Base-by-base conservation (phyloP, 2,329 filamentous ascomycete species). In the Alternaria arbusti region DNA sequence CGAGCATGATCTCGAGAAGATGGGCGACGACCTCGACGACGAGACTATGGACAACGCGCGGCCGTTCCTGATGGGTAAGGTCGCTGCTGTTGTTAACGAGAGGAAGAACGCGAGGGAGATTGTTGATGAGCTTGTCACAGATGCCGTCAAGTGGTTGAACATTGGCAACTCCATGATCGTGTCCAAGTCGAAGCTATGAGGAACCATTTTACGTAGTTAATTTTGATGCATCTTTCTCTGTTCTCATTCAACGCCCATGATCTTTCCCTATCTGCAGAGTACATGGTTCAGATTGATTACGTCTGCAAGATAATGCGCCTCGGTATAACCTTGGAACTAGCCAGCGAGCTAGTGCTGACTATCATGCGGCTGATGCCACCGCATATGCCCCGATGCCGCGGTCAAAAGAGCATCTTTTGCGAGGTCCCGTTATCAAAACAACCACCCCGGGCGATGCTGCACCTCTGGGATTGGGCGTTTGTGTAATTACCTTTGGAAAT, bases 41-140 rank as follows among this genome's bases (percentile, higher is more conserved):
- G 93, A 98, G 44, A 88, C 91, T 32, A 89, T 99, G 84, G 96
- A 98, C 80, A 93, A 96, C 78, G 94, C 93, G 76, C 88, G 93
- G 63, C 94, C 94, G 13, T 97, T 89, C 86, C 83, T 97, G 73
- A 99, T 99, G 96, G 96, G 96, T 81, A 96, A 98, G 87, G 95
- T 92, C 65, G 92, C 96, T 40, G 95, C 96, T 26, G 93, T 97
- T 30, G 92, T 96, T 60, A 96, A 95, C 77, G 94, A 98, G 84
- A 91, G 90, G 86, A 96, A 96, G 89, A 84, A 87, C 43, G 96
- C 96, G 66, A 96, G 94, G 87, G 92, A 82, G 17, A 95, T 99
- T 65, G 91, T 99, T 43, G 96, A 99, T 77, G 96, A 99, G 85
- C 91, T 99, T 74, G 92, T 99, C 67, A 82, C 84, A 56, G 94